Evolutionary conservation across 2,329 filamentous ascomycete genomes (phyloP).

Genomic region (Phyllosticta ampelicida): DNA sequence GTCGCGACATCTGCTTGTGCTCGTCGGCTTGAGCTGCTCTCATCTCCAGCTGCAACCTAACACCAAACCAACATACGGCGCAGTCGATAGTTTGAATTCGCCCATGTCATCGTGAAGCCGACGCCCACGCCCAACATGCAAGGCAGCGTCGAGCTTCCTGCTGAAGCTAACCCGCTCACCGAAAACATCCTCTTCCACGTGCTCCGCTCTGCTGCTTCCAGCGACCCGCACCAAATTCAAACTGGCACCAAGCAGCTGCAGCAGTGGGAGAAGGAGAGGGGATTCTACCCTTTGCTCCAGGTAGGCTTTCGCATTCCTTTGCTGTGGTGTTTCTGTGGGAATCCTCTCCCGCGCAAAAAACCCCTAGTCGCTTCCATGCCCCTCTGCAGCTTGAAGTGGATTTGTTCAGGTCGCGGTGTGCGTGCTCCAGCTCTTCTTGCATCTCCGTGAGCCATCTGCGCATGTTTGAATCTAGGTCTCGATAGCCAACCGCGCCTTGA

Average conservation of each 20-base stretch:
- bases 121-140: slow-evolving; percentile 17
- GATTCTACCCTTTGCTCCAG: slow-evolving; percentile 40
- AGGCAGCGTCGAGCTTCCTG: slow-evolving; percentile 60
- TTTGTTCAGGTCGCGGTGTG: background rate
- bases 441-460: background rate
- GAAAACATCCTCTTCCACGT: slow-evolving; percentile 37
- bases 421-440: background rate
- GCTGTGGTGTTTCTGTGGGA: background rate
- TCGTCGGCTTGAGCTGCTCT: slow-evolving; percentile 1
- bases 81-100: background rate
- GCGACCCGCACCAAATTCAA: slow-evolving; percentile 39
- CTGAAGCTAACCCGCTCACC: slow-evolving; percentile 57
- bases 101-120: background rate
- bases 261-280: slow-evolving; percentile 37
- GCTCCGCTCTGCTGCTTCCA: slow-evolving; percentile 38
- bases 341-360: background rate
- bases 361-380: background rate
- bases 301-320: slow-evolving; percentile 12
- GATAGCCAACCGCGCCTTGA: no score
- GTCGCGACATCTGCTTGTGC: slow-evolving; percentile 1
- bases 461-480: no score
- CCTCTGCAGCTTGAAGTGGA: background rate
- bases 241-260: slow-evolving; percentile 43
- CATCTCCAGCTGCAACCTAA: background rate
- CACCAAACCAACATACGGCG: slow-evolving; percentile 1